Conservation (phyloP, 1,139 yeast genomes). For the Candida tunisiensis region DNA sequence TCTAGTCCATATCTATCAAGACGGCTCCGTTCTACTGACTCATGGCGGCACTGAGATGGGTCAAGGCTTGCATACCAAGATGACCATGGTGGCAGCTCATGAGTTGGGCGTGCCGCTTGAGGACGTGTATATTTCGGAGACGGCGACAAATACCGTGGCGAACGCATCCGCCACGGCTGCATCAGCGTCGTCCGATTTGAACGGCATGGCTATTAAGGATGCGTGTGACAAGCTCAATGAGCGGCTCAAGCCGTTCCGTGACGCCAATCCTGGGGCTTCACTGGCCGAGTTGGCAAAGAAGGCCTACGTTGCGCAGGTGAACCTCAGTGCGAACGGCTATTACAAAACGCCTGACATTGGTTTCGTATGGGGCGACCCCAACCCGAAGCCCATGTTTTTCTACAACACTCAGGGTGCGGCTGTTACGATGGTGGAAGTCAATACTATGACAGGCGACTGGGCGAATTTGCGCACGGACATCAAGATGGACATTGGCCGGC, state of each 20-base stretch:
- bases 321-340: constrained; percentile 29
- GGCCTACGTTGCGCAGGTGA: constrained; percentile 27
- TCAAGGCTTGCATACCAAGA: constrained; percentile 31
- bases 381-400: constrained; percentile 27
- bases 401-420: constrained; percentile 30
- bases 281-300: constrained; percentile 23
- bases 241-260: constrained; percentile 22
- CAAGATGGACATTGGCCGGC: constrained; percentile 30
- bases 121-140: constrained; percentile 25
- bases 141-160: constrained; percentile 28
- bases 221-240: constrained; percentile 28
- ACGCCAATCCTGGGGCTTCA: constrained; percentile 19
- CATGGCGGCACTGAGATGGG: constrained; percentile 36
- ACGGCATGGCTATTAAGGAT: constrained; percentile 28
- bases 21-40: constrained; percentile 26
- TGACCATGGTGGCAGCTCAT: constrained; percentile 28
- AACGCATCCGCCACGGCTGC: constrained; percentile 32
- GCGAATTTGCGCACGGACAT: constrained; percentile 23
- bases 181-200: constrained; percentile 28
- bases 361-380: constrained; percentile 22
- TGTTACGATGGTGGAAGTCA: constrained; percentile 25
- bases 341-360: constrained; percentile 34
- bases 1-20: constrained; percentile 27
- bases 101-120: constrained; percentile 24
- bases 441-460: constrained; percentile 31